Evolutionary conservation across 1,284 basidiomycete genomes (phyloP), one percentile per base, ranked within the genome.

Genomic region (Pterula multifida): DNA sequence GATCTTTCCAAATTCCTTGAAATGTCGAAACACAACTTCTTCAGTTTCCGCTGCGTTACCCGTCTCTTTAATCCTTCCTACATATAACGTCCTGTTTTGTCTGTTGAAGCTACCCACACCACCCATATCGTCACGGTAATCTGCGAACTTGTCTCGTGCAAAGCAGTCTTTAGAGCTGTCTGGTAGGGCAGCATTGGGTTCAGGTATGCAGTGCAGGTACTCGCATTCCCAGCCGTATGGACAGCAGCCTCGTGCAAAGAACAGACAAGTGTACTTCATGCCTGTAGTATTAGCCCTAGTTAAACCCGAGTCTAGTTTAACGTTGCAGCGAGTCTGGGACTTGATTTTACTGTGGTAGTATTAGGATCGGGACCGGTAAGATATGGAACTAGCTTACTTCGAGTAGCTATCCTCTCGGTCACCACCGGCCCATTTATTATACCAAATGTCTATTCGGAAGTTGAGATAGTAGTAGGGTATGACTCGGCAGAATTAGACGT

Each of bases 111-210:
- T 91, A 19, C 95, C 95, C 22, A 98, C 95, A 65, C 95, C 95
- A 58, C 95, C 96, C 95, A 99, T 98, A 67, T 99, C 96, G 64
- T 99, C 95, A 56, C 95, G 75, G 68, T 98, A 99, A 65, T 94
- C 92, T 1, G 93, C 75, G 65, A 97, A 96, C 69, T 98, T 98
- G 70, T 97, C 93, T 50, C 95, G 76, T 0, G 92, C 93, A 63
- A 99, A 99, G 64, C 92, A 93, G 65, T 99, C 95, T 62, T 93
- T 88, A 3, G 92, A 92, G 46, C 86, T 85, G 65, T 98, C 94
- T 0, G 91, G 89, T 3, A 94, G 70, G 22, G 79, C 73, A 52
- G 73, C 69, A 49, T 71, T 62, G 0, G 83, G 78, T 52, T 90
- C 79, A 0, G 92, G 93, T 22, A 97, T 76, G 36, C 79, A 78